Evolutionary conservation across 2,329 filamentous ascomycete species (phyloP).

Genomic region (Botrytis pseudocinerea): DNA sequence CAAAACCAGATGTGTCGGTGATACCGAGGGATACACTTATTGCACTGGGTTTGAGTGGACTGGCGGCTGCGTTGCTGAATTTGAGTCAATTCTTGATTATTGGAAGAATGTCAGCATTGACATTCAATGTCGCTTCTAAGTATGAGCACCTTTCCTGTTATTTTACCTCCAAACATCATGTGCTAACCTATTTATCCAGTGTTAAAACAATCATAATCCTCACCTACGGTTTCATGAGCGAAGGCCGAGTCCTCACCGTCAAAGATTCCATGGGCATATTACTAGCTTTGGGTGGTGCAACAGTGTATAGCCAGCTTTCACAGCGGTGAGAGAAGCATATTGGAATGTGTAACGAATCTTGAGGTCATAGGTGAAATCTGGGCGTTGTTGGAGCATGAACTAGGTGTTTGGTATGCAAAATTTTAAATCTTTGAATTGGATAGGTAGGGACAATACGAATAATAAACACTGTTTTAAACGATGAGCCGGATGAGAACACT

Average conservation of each 20-base stretch:
- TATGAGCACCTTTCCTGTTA: conserved; percentile 25
- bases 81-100: conserved; percentile 46
- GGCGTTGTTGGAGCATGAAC: not conserved
- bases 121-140: conserved; percentile 40
- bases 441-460: not conserved
- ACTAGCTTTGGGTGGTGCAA: conserved; percentile 48
- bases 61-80: conserved; percentile 45
- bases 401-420: not conserved
- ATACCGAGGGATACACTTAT: conserved; percentile 46
- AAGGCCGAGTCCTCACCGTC: conserved; percentile 44
- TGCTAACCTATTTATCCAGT: conserved; percentile 37
- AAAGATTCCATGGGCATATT: conserved; percentile 47
- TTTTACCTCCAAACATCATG: not conserved
- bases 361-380: not conserved
- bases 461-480: not conserved
- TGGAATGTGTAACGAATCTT: not conserved
- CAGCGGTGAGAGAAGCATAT: conserved; percentile 27
- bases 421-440: not conserved
- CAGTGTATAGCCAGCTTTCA: conserved; percentile 47
- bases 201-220: conserved; percentile 50
- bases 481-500: not conserved
- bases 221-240: conserved; percentile 48
- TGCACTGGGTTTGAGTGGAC: conserved; percentile 45
- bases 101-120: conserved; percentile 39
- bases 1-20: conserved; percentile 31